A percentile compares a stretch with the other conserved stretches of the same genome.
These are phyloP conservation scores for Chaetomiaceae sp. DNA, from an alignment of 2,329 filamentous ascomycete species.

Conservation along the genomic window DNA sequence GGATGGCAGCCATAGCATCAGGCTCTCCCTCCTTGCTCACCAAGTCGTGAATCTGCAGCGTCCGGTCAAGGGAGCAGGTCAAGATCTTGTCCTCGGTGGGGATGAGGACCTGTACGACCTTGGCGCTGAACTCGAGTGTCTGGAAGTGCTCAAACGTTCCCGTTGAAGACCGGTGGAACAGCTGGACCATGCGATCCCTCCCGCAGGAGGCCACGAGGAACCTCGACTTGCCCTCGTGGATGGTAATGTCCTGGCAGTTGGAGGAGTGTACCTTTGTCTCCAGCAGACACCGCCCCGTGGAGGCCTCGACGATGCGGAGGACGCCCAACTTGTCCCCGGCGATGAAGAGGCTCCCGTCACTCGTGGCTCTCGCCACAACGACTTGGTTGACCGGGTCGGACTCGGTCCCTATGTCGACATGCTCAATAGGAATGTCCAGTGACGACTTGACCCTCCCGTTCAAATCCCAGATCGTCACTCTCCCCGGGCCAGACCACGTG, in stretches of 20 bases:
- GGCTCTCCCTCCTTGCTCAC: constrained; percentile 61
- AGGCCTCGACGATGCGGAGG: constrained; percentile 61
- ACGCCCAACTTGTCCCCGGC: constrained; percentile 84
- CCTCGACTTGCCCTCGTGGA: constrained; percentile 56
- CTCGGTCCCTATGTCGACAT: constrained; percentile 44
- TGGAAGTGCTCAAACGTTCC: constrained; percentile 72
- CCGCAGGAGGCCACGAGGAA: constrained; percentile 75
- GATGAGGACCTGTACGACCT: constrained; percentile 67
- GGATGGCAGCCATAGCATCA: constrained; percentile 67
- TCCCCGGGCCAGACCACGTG: constrained; percentile 81
- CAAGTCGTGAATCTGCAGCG: constrained; percentile 74
- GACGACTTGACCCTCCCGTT: constrained; percentile 62
- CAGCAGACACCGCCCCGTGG: constrained; percentile 55
- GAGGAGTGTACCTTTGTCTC: constrained; percentile 80
- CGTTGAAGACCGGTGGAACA: constrained; percentile 60
- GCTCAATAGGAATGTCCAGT: constrained; percentile 64
- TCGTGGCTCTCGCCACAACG: constrained; percentile 53
- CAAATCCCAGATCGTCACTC: constrained; percentile 74
- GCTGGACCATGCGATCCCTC: constrained; percentile 83
- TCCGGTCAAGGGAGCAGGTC: constrained; percentile 84
- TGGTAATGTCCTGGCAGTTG: constrained; percentile 75
- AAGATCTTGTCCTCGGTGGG: constrained; percentile 71
- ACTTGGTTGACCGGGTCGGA: constrained; percentile 52
- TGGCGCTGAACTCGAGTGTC: constrained; percentile 86
- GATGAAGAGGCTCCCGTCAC: constrained; percentile 61